phyloP scores from a whole-genome alignment of 805 yeast genomes.

The Schwanniomyces polymorphus region DNA sequence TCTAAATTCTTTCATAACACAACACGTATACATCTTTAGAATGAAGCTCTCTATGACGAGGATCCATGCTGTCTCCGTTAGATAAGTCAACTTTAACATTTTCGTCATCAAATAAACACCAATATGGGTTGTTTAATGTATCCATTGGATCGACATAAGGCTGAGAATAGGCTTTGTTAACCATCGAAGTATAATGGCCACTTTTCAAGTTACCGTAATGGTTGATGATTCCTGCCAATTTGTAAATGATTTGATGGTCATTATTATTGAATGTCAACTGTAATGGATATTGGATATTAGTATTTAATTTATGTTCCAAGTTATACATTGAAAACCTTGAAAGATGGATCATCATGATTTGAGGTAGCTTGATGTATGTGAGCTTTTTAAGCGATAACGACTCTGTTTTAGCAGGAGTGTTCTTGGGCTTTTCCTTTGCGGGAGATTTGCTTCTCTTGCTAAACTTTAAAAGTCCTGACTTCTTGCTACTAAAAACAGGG shows the following conservation, averaged over 20 bases:
- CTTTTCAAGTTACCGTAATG: slow-evolving; percentile 70
- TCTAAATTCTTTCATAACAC: slow-evolving; percentile 53
- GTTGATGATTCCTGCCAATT: slow-evolving; percentile 62
- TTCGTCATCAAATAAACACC: slow-evolving; percentile 82
- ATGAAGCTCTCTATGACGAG: slow-evolving; percentile 28
- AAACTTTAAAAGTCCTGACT: slow-evolving; percentile 34
- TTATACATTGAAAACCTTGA: slow-evolving; percentile 48
- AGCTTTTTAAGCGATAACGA: slow-evolving; percentile 25
- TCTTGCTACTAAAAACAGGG: slow-evolving; percentile 38
- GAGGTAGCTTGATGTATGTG: slow-evolving; percentile 35
- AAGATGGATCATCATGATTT: slow-evolving; percentile 38
- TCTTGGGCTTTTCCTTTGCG: slow-evolving; percentile 15
- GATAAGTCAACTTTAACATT: slow-evolving; percentile 42
- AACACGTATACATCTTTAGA: slow-evolving; percentile 68
- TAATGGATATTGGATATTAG: slow-evolving; percentile 56
- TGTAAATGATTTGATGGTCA: slow-evolving; percentile 43
- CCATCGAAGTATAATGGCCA: slow-evolving; percentile 76
- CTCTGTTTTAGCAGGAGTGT: slow-evolving; percentile 2
- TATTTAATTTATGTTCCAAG: slow-evolving; percentile 51
- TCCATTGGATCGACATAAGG: slow-evolving; percentile 13
- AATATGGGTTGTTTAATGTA: slow-evolving; percentile 44
- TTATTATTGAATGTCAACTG: slow-evolving; percentile 45
- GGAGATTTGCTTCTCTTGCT: slow-evolving; percentile 38
- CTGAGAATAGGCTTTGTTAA: slow-evolving; percentile 41
- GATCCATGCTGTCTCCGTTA: slow-evolving; percentile 47